These are phyloP conservation scores for Pseudogymnoascus sp. DNA, from an alignment of 2,329 filamentous ascomycete species.

Conservation along the genomic window DNA sequence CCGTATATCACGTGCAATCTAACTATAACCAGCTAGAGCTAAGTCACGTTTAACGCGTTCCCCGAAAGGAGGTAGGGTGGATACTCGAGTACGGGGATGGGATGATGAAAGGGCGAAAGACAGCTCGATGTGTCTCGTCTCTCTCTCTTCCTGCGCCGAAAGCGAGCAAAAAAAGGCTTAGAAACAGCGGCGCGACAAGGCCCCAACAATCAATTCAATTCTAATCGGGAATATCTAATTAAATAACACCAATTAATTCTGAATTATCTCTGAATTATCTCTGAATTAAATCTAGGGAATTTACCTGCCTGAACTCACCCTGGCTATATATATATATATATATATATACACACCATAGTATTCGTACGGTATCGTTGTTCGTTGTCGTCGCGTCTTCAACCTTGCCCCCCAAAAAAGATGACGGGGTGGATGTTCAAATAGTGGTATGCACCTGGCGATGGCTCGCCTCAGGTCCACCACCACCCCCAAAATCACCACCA, in stretches of 20 bases:
- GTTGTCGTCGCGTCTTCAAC: conserved; percentile 4
- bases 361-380: background rate
- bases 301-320: background rate
- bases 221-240: background rate
- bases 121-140: background rate
- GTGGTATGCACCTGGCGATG: conserved; percentile 6
- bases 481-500: conserved; percentile 9
- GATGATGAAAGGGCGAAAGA: background rate
- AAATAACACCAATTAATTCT: background rate
- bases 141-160: background rate
- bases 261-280: background rate
- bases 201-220: background rate
- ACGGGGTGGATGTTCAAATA: conserved; percentile 3
- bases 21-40: background rate
- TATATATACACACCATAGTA: too few relatives aligned
- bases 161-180: background rate
- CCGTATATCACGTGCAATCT: background rate
- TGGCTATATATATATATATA: background rate
- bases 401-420: conserved; percentile 5
- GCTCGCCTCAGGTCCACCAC: conserved; percentile 11
- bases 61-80: too few relatives aligned
- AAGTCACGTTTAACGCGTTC: background rate
- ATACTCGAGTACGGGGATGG: too few relatives aligned
- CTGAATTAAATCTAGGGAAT: background rate
- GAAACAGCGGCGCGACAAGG: background rate